Base-by-base conservation (phyloP, 148 eudicot species). In the Arctostaphylos glauca region DNA sequence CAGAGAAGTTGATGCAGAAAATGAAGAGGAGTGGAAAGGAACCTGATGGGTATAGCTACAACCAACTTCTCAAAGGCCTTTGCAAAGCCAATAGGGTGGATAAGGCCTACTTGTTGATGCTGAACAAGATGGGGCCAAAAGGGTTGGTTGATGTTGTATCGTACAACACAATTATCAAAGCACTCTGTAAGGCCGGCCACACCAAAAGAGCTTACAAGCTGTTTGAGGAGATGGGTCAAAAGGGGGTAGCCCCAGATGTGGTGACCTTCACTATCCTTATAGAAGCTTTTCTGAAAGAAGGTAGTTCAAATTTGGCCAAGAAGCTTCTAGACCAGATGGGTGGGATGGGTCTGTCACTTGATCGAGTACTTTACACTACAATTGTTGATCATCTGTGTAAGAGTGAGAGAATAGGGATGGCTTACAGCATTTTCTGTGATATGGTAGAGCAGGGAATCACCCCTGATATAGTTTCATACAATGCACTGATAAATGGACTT, bases 21-120 rank as follows among this genome's bases (percentile, higher is more conserved):
- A 93, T 97, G 97, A 93, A 93, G 85, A 84, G 56, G 80, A 87
- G 86, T 76, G 96, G 94, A 47, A 47, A 88, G 41, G 74, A 85
- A 55, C 94, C 94, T 25, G 99, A 97, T 91, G 64, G 81, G 54
- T 94, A 93, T 81, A 94, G 99, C 92, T 93, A 93, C 59, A 97
- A 97, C 81, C 93, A 93, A 87, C 90, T 97, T 81, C 84, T 97
- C 62, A 97, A 94, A 84, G 99, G 99, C 82, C 91, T 97, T 85
- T 97, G 98, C 87, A 93, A 97, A 76, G 92, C 94, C 47, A 91
- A 90, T 43, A 92, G 93, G 74, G 72, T 93, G 62, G 98, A 93
- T 85, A 92, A 90, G 88, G 99, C 98, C 19, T 91, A 93, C 86
- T 80, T 81, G 74, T 84, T 93, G 82, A 87, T 97, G 85, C 91